Conservation (phyloP, 371 early-diverging fungal species). For the Mortierella sp. region DNA sequence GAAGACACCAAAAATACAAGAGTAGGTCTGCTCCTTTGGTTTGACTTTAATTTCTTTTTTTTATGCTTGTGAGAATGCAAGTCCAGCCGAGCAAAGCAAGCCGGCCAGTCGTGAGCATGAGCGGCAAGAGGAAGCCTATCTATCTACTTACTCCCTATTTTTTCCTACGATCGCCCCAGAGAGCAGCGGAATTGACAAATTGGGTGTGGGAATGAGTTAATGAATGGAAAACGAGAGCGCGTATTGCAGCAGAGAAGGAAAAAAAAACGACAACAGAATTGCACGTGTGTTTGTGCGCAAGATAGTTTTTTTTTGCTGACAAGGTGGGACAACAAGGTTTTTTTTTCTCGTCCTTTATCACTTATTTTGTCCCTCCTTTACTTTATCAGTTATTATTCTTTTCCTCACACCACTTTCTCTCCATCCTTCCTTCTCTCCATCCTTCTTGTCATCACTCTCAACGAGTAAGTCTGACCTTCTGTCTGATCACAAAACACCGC, state of each 20-base stretch:
- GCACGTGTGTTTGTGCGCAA: background rate
- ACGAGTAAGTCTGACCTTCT: background rate
- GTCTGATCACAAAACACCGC: background rate
- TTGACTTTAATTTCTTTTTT: background rate
- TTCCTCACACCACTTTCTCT: background rate
- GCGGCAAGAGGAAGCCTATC: background rate
- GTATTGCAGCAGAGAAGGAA: background rate
- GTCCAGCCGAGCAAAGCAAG: background rate
- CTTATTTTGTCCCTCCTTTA: too few species aligned
- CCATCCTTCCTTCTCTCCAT: background rate
- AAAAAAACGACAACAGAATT: background rate
- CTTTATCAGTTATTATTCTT: too few species aligned
- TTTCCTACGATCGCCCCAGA: background rate
- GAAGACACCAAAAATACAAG: background rate
- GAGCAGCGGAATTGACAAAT: slow-evolving; percentile 3
- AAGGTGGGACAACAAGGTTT: background rate
- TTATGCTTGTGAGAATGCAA: background rate
- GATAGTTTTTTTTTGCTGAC: background rate
- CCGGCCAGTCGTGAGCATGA: background rate
- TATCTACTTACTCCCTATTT: background rate
- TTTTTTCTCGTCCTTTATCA: background rate
- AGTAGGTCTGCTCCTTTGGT: background rate
- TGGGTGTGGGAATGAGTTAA: background rate
- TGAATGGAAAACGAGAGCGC: background rate
- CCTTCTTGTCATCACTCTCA: background rate